Percentiles rank a stretch among this genome's conserved stretches.
Conservation (phyloP, 1,139 yeast species). For the Taphrina communis region DNA sequence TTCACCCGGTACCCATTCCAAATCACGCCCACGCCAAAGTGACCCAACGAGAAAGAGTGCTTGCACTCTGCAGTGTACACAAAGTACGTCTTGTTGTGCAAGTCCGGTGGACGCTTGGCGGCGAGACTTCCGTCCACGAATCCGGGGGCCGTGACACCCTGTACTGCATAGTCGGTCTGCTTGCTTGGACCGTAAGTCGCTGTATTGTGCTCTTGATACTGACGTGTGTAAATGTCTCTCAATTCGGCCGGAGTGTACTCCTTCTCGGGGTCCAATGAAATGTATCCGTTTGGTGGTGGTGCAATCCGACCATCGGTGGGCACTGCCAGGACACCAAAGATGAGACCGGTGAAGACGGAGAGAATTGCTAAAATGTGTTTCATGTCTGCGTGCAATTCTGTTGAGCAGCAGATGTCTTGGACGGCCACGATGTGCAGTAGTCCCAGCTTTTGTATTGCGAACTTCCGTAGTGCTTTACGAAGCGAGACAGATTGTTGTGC, state of each 20-base stretch:
- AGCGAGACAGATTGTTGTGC: too few relatives aligned
- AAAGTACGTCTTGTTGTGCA: background rate
- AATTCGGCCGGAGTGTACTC: background rate
- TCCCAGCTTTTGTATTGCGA: too few relatives aligned
- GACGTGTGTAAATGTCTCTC: background rate
- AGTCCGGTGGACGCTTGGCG: background rate
- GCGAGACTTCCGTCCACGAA: background rate
- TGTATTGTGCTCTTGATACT: background rate
- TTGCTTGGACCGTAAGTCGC: background rate
- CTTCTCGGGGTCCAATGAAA: background rate
- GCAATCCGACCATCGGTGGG: background rate
- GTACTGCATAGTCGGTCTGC: background rate
- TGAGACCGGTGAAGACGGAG: background rate
- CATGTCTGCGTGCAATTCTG: background rate
- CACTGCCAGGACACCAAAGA: background rate
- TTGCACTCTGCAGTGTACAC: background rate
- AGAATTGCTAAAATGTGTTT: background rate
- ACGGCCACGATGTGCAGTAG: too few relatives aligned
- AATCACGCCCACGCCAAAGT: background rate
- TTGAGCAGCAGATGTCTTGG: too few relatives aligned
- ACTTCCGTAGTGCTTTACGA: too few relatives aligned
- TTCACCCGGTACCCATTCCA: background rate
- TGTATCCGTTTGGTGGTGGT: background rate
- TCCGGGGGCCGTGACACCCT: background rate
- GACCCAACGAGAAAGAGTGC: background rate